These are phyloP conservation scores for Colletotrichum ledebouriae DNA, from an alignment of 2,329 filamentous ascomycete species.

Conservation along the genomic window DNA sequence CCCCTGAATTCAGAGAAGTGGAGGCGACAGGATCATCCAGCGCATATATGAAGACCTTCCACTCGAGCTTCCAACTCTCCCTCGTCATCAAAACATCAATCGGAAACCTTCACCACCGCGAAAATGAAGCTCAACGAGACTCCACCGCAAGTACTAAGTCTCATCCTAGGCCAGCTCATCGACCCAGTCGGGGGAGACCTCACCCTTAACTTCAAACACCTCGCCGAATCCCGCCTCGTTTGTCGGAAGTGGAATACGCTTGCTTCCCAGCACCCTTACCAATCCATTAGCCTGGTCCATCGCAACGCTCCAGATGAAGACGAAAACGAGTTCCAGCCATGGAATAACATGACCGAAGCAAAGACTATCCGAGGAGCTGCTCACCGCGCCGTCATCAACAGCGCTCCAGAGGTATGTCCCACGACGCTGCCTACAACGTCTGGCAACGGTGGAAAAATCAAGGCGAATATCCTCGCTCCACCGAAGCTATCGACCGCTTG, in stretches of 20 bases:
- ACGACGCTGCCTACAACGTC: not conserved
- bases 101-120: not conserved
- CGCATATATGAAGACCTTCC: too few relatives aligned
- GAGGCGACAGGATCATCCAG: too few relatives aligned
- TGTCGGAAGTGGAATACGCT: conserved; percentile 42
- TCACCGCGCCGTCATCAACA: conserved; percentile 43
- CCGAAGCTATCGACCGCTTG: conserved; percentile 31
- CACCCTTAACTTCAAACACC: not conserved
- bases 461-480: conserved; percentile 18
- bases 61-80: too few relatives aligned
- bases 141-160: not conserved
- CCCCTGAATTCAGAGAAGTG: not conserved
- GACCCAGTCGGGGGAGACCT: not conserved
- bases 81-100: too few relatives aligned
- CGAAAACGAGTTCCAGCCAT: conserved; percentile 15
- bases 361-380: conserved; percentile 10
- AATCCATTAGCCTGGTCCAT: conserved; percentile 16
- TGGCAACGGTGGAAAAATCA: conserved; percentile 7
- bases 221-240: conserved; percentile 41
- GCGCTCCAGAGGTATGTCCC: conserved; percentile 25
- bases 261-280: conserved; percentile 35
- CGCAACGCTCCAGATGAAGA: not conserved
- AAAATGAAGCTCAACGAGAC: conserved; percentile 12
- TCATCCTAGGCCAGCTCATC: not conserved
- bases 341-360: conserved; percentile 18